Base-by-base conservation (phyloP, 345 rosid species). In the Aethionema arabicum region DNA sequence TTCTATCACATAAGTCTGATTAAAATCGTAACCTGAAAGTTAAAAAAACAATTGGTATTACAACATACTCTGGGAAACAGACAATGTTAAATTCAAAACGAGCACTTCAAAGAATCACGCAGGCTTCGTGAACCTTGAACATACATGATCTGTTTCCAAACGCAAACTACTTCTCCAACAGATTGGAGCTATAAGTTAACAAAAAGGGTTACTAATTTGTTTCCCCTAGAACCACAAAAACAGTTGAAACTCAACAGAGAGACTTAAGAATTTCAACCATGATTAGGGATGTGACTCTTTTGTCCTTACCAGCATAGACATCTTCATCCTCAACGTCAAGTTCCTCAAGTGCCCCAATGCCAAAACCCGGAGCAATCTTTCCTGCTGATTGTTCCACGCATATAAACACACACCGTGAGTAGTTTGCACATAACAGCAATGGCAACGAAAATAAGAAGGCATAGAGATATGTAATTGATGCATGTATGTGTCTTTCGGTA, bases 301-400 rank as follows among this genome's bases (percentile, higher is more conserved):
- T 58, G 53, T 51, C 41, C 52, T 52, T 69, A 68, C 69, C 77
- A 53, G 77, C 72, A 76, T 87, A 90, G 44, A 93, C 79, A 78
- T 93, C 99, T 78, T 90, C 99, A 76, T 93, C 99, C 86, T 93
- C 99, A 31, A 69, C 87, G 80, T 83, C 96, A 75, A 78, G 91
- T 66, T 90, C 99, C 76, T 90, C 99, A 40, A 93, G 92, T 47
- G 99, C 99, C 31, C 99, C 99, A 80, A 93, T 90, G 69, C 99
- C 99, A 80, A 93, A 90, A 56, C 99, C 99, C 41, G 95, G 87
- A 72, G 88, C 92, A 73, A 78, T 75, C 73, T 86, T 87, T 82
- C 95, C 87, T 72, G 75, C 75, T 93, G 95, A 79, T 81, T 74
- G 52, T 70, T 63, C 59, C 66, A 69, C 55, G 46, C 61, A 55